Base-by-base conservation (phyloP, 2,329 filamentous ascomycete genomes). In the Curvularia sp. region DNA sequence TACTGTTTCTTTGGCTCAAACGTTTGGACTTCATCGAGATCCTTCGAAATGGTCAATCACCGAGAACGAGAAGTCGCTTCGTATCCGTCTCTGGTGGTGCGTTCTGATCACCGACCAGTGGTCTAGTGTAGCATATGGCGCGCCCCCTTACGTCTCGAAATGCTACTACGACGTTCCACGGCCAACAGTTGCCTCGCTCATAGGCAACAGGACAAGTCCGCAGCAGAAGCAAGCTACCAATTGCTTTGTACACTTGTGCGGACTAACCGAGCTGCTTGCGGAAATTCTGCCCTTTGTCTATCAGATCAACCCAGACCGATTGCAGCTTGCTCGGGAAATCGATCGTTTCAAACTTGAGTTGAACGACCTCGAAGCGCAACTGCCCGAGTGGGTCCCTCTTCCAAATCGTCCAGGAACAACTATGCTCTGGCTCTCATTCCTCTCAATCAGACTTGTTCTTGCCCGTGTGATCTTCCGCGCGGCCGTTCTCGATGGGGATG, bases 51-150 rank as follows among this genome's bases (percentile, higher is more conserved):
- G 84, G 84, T 82, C 81, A 46, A 77, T 84, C 1, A 80, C 81
- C 1, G 77, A 77, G 1, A 74, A 77, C 33, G 84, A 86, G 61
- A 85, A 84, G 62, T 77, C 80, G 8, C 72, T 83, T 15, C 78
- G 84, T 6, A 81, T 83, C 30, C 80, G 82, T 2, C 70, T 84
- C 3, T 86, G 84, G 82, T 86, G 84, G 84, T 83, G 81, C 5
- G 81, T 85, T 2, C 75, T 86, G 2, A 83, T 86, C 39, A 83
- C 84, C 56, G 84, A 86, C 69, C 79, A 83, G 41, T 86, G 84
- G 83, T 80, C 83, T 53, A 85, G 83, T 63, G 81, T 85, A 53
- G 83, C 82, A 4, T 84, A 86, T 64, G 84, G 84, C 4, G 81
- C 83, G 2, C 84, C 84, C 20, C 82, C 84, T 3, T 81, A 84